Percentiles rank a stretch among this genome's conserved stretches.
phyloP scores from a whole-genome alignment of 169 alveolate species.

The Fabrea salina region DNA sequence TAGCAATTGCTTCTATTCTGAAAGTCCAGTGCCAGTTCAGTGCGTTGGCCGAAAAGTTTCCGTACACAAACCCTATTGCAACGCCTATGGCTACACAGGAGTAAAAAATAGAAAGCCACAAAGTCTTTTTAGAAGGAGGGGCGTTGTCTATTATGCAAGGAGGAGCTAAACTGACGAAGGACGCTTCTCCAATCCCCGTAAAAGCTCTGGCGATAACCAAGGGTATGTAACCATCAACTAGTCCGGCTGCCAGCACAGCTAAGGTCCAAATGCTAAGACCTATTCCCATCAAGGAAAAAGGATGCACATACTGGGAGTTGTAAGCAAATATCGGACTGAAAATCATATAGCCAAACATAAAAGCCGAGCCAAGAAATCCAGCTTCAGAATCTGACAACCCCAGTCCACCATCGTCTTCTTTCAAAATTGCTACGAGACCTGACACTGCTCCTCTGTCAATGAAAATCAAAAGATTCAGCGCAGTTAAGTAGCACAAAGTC shows the following conservation, averaged over 20 bases:
- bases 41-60: neutral
- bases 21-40: slow-evolving; percentile 18
- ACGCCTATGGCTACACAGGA: slow-evolving; percentile 19
- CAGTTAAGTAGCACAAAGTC: slow-evolving; percentile 25
- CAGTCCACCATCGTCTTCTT: neutral
- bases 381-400: slow-evolving; percentile 20
- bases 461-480: neutral
- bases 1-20: slow-evolving; percentile 1
- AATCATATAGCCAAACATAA: slow-evolving; percentile 18
- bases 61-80: slow-evolving; percentile 33
- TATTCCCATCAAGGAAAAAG: neutral
- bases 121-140: slow-evolving; percentile 18
- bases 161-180: slow-evolving; percentile 33
- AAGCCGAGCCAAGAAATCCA: slow-evolving; percentile 14
- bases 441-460: neutral
- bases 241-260: slow-evolving; percentile 16
- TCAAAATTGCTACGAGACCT: no score
- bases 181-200: slow-evolving; percentile 39
- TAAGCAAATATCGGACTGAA: slow-evolving; percentile 10
- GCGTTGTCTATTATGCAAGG: slow-evolving; percentile 27
- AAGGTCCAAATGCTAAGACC: slow-evolving; percentile 17
- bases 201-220: slow-evolving; percentile 25
- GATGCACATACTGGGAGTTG: slow-evolving; percentile 7
- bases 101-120: slow-evolving; percentile 27
- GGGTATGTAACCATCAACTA: neutral